Conservation (phyloP, 2,329 filamentous ascomycete genomes). For the Thelonectria rubi region DNA sequence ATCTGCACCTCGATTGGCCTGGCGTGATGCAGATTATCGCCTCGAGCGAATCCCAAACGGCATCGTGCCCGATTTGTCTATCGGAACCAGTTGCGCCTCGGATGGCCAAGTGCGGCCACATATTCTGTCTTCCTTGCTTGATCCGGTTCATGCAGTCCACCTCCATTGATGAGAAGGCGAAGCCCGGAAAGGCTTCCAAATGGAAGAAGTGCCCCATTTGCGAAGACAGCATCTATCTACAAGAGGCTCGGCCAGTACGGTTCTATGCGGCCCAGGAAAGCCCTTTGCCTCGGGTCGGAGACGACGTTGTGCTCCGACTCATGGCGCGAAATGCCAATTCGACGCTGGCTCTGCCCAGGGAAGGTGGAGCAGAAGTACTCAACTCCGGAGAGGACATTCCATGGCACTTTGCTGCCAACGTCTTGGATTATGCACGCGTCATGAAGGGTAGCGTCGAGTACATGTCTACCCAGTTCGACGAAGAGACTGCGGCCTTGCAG, state of each 20-base stretch:
- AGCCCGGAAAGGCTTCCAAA: conserved; percentile 73
- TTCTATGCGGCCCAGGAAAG: conserved; percentile 93
- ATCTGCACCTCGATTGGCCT: conserved; percentile 90
- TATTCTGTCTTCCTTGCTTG: conserved; percentile 92
- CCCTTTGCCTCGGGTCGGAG: conserved; percentile 80
- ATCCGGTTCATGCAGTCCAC: conserved; percentile 95
- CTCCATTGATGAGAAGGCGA: conserved; percentile 73
- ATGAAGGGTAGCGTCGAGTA: conserved; percentile 95
- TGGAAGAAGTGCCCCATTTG: conserved; percentile 98
- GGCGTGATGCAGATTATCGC: conserved; percentile 91
- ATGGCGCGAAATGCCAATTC: conserved; percentile 83
- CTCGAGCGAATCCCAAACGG: conserved; percentile 85
- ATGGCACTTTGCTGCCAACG: conserved; percentile 94
- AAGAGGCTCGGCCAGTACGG: conserved; percentile 86
- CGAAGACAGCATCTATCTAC: conserved; percentile 91
- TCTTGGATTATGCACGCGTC: conserved; percentile 91
- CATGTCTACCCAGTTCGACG: conserved; percentile 81
- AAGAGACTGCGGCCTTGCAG: conserved; percentile 78
- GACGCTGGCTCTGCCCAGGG: conserved; percentile 86
- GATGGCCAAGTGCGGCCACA: conserved; percentile 97
- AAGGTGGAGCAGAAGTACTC: conserved; percentile 76
- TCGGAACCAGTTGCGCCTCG: conserved; percentile 91
- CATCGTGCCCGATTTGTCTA: conserved; percentile 94
- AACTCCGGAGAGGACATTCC: conserved; percentile 80
- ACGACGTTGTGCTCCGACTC: conserved; percentile 88